Percentiles rank a stretch among this genome's conserved stretches.
Evolutionary conservation across 2,329 filamentous ascomycete species (phyloP).

Genomic region (Penicillium janthinellum): DNA sequence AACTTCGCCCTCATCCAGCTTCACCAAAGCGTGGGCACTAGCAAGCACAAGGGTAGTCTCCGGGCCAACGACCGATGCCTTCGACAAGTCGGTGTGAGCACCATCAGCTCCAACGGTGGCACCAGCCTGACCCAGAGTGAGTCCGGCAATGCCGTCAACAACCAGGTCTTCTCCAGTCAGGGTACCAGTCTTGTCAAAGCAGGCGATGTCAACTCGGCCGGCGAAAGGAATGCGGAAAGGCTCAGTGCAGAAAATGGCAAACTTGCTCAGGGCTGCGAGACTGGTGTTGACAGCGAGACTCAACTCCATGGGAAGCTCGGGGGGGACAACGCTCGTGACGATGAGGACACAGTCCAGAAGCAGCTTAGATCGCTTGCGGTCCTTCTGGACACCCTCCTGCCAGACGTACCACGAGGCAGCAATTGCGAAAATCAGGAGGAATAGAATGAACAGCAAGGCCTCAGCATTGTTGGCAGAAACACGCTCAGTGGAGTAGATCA

Average conservation of each 20-base stretch:
- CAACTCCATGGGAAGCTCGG: constrained; percentile 96
- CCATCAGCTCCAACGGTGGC: constrained; percentile 74
- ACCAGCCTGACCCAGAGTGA: constrained; percentile 70
- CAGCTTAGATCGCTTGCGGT: constrained; percentile 95
- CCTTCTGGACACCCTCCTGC: constrained; percentile 91
- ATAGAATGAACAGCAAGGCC: constrained; percentile 95
- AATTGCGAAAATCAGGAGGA: constrained; percentile 92
- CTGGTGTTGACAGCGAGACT: constrained; percentile 97
- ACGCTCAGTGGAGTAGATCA: constrained; percentile 99
- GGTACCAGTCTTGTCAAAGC: constrained; percentile 98
- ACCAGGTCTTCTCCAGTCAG: constrained; percentile 95
- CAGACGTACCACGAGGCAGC: constrained; percentile 99
- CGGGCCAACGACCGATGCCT: constrained; percentile 69
- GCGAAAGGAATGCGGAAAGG: constrained; percentile 97
- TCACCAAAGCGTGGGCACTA: constrained; percentile 92
- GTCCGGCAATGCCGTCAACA: constrained; percentile 92
- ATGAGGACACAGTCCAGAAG: constrained; percentile 97
- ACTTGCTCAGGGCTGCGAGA: constrained; percentile 89
- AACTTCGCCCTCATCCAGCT: constrained; percentile 93
- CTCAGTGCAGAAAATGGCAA: constrained; percentile 97
- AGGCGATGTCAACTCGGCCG: constrained; percentile 91
- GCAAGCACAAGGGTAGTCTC: constrained; percentile 92
- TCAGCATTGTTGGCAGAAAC: constrained; percentile 98
- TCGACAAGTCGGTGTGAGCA: constrained; percentile 76
- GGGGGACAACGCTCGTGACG: constrained; percentile 96